Percentiles rank a stretch among this genome's conserved stretches.
Conservation (phyloP, 306 rosid species). For the Cotoneaster glaucophyllus region DNA sequence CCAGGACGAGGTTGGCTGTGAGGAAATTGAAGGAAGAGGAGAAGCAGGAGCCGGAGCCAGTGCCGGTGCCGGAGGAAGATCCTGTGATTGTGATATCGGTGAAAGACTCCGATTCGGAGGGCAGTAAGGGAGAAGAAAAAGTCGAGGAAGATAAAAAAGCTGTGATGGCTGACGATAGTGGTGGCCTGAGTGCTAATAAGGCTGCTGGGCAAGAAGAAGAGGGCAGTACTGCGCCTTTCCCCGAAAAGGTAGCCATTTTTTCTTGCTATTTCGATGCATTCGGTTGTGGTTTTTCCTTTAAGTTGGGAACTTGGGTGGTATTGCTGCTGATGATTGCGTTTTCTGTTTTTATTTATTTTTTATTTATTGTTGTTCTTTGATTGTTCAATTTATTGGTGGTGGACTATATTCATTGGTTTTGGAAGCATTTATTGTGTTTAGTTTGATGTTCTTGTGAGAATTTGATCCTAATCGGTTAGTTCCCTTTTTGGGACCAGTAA, state of each 20-base stretch:
- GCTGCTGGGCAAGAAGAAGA: slow-evolving; percentile 75
- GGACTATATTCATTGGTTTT: not conserved
- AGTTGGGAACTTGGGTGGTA: not conserved
- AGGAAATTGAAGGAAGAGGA: slow-evolving; percentile 30
- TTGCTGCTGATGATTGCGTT: not conserved
- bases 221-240: slow-evolving; percentile 76
- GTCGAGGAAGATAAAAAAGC: slow-evolving; percentile 26
- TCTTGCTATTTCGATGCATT: not conserved
- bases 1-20: slow-evolving; percentile 54
- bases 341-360: not conserved
- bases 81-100: slow-evolving; percentile 55
- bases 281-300: not conserved
- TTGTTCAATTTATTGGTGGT: not conserved
- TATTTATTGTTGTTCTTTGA: not conserved
- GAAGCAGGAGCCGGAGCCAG: not conserved
- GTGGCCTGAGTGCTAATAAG: slow-evolving; percentile 85
- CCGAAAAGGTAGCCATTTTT: slow-evolving; percentile 56
- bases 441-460: not conserved
- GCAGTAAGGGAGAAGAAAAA: slow-evolving; percentile 17
- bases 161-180: slow-evolving; percentile 78
- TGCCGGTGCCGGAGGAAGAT: slow-evolving; percentile 13
- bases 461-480: not conserved
- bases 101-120: slow-evolving; percentile 29
- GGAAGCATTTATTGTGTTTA: not conserved
- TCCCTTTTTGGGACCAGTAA: not conserved